Percentiles rank a stretch among this genome's conserved stretches.
Evolutionary conservation across 495 filamentous ascomycete genomes (phyloP).

Genomic region (Trichoderma asperelloides): DNA sequence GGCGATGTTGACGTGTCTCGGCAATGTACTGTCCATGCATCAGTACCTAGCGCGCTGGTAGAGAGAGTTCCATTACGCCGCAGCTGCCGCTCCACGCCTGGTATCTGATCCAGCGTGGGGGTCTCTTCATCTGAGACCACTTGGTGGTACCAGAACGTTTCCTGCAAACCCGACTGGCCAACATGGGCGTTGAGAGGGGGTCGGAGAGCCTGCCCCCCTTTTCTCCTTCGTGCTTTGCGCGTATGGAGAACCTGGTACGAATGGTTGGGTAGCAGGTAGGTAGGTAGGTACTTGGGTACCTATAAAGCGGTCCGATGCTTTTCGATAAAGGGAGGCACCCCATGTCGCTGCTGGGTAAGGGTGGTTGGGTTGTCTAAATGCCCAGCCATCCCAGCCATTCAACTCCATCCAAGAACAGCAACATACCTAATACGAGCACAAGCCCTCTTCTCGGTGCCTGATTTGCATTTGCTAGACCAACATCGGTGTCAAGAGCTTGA

Average conservation of each 20-base stretch:
- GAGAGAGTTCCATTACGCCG: not conserved
- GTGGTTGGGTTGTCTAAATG: not conserved
- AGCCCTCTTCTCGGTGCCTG: not conserved
- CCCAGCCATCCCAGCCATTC: not conserved
- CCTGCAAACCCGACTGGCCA: constrained; percentile 7
- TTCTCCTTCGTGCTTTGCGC: not conserved
- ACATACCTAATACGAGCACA: not conserved
- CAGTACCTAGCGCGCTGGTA: not conserved
- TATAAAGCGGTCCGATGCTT: not conserved
- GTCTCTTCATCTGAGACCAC: not conserved
- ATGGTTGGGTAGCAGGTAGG: not conserved
- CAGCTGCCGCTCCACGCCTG: not conserved
- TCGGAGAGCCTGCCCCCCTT: not conserved
- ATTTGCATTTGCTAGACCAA: not conserved
- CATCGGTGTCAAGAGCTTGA: not conserved
- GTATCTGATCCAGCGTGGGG: constrained; percentile 4
- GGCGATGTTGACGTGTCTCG: not conserved
- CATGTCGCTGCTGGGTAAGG: not conserved
- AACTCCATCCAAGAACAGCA: not conserved
- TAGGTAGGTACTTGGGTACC: not conserved
- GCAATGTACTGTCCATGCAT: not conserved
- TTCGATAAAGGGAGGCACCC: not conserved
- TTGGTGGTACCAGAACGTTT: not conserved
- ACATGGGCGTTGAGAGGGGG: not conserved
- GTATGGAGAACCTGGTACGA: not conserved